Evolutionary conservation across 371 early-diverging fungal species (phyloP), one percentile per base, ranked within the genome.

Genomic region (Conidiobolus incongruus): DNA sequence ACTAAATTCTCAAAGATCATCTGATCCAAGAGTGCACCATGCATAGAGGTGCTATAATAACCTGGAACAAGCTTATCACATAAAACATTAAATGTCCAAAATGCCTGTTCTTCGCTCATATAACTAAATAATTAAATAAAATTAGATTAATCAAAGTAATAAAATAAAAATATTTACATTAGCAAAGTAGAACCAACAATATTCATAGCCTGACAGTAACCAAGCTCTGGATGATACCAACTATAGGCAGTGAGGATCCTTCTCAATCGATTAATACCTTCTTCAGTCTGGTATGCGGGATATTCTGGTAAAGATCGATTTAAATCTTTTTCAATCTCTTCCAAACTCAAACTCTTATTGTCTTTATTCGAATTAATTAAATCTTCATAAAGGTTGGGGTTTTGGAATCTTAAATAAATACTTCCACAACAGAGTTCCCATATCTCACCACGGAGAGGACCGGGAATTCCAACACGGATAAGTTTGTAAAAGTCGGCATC

Each of bases 161-260:
- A 49, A 45, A 48, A 47, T 46, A 10, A 0, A 8, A 17, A 7
- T 1, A 11, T 54, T 54, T 63, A 72, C 62, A 96, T 86, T 31
- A 96, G 61, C 37, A 96, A 62, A 1, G 89, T 88, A 26, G 85
- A 84, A 12, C 87, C 86, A 2, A 95, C 81, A 54, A 95, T 88
- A 56, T 95, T 95, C 97, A 96, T 96, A 0, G 97, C 95, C 58
- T 96, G 95, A 55, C 95, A 94, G 58, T 96, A 96, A 11, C 97
- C 97, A 17, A 96, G 69, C 52, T 88, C 89, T 0, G 83, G 77
- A 45, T 86, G 72, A 48, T 70, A 69, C 75, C 78, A 76, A 10
- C 82, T 66, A 55, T 87, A 87, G 2, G 88, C 83, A 28, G 67
- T 72, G 21, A 96, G 60, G 10, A 94, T 94, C 20, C 89, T 69